Evolutionary conservation across 1,284 basidiomycete species (phyloP), one percentile per base, ranked within the genome.

Genomic region (Veloporphyrellus conicus): DNA sequence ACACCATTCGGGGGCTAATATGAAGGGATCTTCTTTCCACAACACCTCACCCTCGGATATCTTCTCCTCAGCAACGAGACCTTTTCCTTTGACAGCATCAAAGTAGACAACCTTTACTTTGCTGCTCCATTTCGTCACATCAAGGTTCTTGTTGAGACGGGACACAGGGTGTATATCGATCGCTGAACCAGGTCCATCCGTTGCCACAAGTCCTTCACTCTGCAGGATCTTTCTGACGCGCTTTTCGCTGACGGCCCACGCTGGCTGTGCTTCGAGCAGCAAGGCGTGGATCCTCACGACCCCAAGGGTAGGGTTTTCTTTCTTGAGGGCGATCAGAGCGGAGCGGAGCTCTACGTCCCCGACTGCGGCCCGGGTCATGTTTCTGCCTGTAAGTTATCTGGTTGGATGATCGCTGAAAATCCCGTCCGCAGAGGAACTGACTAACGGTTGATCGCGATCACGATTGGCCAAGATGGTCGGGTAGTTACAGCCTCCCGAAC

Each of bases 231-330:
- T 90, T 45, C 81, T 72, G 9, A 85, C 77, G 14, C 90, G 77
- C 62, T 90, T 91, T 67, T 92, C 90, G 64, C 85, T 87, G 52
- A 92, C 84, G 0, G 75, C 64, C 88, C 89, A 91, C 18, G 75
- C 71, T 2, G 85, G 77, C 55, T 86, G 69, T 6, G 71, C 68
- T 6, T 72, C 62, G 27, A 86, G 75, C 15, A 92, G 68, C 11
- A 79, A 71, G 2, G 76, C 71, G 50, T 89, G 83, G 2, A 90
- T 72, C 68, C 90, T 92, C 4, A 74, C 58, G 31, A 87, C 78
- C 2, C 90, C 90, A 15, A 88, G 72, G 1, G 73, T 64, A 0
- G 87, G 81, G 45, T 88, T 73, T 28, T 71, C 67, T n/a, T 66
- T 63, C 53, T 81, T 71, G 8, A 81, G 66, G 2, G 57, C 48